A percentile compares a stretch with the other conserved stretches of the same genome.
phyloP scores from a whole-genome alignment of 352 stramenopile species.

The Pythium phragmitis region DNA sequence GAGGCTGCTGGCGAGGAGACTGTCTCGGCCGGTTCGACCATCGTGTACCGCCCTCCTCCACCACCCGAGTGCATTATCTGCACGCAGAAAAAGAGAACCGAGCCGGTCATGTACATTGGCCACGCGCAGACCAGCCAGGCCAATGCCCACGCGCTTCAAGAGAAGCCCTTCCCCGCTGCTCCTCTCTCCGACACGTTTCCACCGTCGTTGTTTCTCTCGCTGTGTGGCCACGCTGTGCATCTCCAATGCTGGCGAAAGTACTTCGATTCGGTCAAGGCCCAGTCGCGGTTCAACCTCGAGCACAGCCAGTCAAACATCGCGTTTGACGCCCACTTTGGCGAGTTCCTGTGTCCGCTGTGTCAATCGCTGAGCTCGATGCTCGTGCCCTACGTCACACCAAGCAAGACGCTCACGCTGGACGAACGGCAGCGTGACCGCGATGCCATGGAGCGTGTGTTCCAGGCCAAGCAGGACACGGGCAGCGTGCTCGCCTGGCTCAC shows the following conservation, averaged over 20 bases:
- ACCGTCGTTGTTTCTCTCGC: constrained; percentile 66
- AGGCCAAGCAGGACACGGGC: constrained; percentile 66
- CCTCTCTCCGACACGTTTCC: constrained; percentile 41
- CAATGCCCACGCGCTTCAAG: constrained; percentile 47
- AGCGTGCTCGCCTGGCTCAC: constrained; percentile 65
- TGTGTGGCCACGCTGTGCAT: constrained; percentile 91
- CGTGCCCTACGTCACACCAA: constrained; percentile 74
- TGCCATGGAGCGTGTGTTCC: constrained; percentile 74
- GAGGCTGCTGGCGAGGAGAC: constrained; percentile 18
- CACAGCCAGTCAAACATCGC: constrained; percentile 79
- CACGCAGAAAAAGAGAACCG: constrained; percentile 78
- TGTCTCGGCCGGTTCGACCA: constrained; percentile 25
- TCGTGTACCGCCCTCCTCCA: constrained; percentile 65
- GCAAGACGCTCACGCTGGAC: constrained; percentile 46
- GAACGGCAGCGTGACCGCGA: constrained; percentile 58
- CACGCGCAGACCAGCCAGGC: constrained; percentile 74
- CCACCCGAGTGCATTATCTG: constrained; percentile 85
- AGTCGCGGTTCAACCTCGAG: constrained; percentile 68
- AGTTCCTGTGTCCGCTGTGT: constrained; percentile 91
- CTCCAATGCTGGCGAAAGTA: constrained; percentile 88
- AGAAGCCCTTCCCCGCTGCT: constrained; percentile 38
- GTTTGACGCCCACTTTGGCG: constrained; percentile 80
- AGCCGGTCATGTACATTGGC: constrained; percentile 86
- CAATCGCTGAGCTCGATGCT: constrained; percentile 91
- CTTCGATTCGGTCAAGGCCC: constrained; percentile 79